Evolutionary conservation across 2,329 filamentous ascomycete species (phyloP).

Genomic region (Colletotrichum echinochloae): DNA sequence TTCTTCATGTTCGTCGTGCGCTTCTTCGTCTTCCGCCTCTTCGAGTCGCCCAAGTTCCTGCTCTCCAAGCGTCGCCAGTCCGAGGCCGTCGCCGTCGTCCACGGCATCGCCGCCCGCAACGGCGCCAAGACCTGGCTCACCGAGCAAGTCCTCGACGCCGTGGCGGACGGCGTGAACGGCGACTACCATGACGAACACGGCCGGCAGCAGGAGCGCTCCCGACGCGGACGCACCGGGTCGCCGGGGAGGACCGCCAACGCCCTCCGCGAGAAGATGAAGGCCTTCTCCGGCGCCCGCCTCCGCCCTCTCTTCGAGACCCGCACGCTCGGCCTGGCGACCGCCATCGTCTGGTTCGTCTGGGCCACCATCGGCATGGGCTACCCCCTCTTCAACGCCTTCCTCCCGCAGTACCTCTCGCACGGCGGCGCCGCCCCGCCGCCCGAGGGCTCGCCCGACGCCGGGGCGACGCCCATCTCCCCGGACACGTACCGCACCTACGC

Average conservation of each 20-base stretch:
- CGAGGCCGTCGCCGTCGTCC: constrained; percentile 84
- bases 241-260: constrained; percentile 51
- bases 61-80: constrained; percentile 80
- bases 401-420: constrained; percentile 85
- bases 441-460: constrained; percentile 46
- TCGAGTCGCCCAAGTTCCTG: constrained; percentile 88
- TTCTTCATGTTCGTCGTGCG: constrained; percentile 82
- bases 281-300: constrained; percentile 76
- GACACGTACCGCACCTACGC: constrained; percentile 83
- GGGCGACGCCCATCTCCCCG: constrained; percentile 52
- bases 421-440: constrained; percentile 54
- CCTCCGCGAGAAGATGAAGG: constrained; percentile 69
- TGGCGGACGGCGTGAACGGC: constrained; percentile 54
- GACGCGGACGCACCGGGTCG: constrained; percentile 9
- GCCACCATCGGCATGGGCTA: constrained; percentile 87
- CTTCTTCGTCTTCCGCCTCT: constrained; percentile 84
- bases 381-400: constrained; percentile 88
- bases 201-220: constrained; percentile 7
- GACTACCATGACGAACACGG: constrained; percentile 15
- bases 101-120: constrained; percentile 82
- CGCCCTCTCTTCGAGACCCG: constrained; percentile 72
- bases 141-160: constrained; percentile 72
- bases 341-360: constrained; percentile 83
- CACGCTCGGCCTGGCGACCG: constrained; percentile 64
- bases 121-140: constrained; percentile 79